phyloP scores from a whole-genome alignment of 2,329 filamentous ascomycete species.

The Raffaelea ambrosiae region DNA sequence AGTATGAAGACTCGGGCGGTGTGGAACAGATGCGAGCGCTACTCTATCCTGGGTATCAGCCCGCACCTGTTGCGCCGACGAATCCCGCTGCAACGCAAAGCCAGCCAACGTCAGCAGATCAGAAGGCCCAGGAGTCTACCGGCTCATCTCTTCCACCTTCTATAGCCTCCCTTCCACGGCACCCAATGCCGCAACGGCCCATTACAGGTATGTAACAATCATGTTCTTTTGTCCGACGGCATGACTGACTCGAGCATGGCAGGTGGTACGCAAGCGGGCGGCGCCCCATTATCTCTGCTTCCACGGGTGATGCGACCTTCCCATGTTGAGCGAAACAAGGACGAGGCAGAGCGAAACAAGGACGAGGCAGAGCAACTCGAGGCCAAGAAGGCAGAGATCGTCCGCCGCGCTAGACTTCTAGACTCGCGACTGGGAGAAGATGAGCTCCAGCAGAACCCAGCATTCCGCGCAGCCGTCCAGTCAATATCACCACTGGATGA shows the following conservation, averaged over 20 bases:
- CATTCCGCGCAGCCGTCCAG: conserved; percentile 65
- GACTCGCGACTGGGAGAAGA: conserved; percentile 55
- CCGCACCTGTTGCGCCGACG: not conserved
- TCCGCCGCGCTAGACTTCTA: conserved; percentile 57
- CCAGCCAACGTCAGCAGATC: not conserved
- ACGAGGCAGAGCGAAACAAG: conserved; percentile 55
- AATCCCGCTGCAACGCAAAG: not conserved
- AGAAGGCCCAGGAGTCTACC: too few species aligned
- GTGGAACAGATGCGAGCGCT: conserved; percentile 27
- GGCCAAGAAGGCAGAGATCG: conserved; percentile 60
- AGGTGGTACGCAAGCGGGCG: too few species aligned
- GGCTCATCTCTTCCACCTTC: too few species aligned
- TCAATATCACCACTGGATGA: conserved; percentile 62
- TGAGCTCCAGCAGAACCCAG: conserved; percentile 60
- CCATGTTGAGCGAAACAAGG: too few species aligned
- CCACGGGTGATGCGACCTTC: not conserved
- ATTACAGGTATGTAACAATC: too few species aligned
- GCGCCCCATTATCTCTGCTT: not conserved
- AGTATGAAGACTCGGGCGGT: conserved; percentile 51
- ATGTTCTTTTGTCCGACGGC: too few species aligned
- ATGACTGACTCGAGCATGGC: too few species aligned
- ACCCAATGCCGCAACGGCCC: too few species aligned
- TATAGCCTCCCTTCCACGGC: too few species aligned
- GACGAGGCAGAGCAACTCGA: conserved; percentile 58
- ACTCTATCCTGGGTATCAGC: conserved; percentile 14